A percentile compares a stretch with the other conserved stretches of the same genome.
These are phyloP conservation scores for Malus hybrid DNA, from an alignment of 331 rosid species.

Conservation along the genomic window DNA sequence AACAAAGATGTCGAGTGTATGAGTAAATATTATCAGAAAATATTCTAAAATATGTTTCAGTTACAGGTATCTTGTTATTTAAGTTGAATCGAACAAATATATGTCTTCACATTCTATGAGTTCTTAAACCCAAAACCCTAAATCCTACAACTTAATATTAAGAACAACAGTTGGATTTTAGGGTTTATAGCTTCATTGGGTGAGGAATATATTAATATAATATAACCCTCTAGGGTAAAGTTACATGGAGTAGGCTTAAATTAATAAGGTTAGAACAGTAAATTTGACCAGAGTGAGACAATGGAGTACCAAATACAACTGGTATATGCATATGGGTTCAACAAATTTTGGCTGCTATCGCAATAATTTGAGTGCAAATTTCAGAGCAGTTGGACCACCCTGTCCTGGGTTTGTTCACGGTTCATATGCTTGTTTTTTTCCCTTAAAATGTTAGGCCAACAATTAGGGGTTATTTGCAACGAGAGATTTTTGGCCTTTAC, in stretches of 20 bases:
- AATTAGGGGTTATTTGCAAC: background rate
- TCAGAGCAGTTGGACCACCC: conserved; percentile 3
- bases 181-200: no score
- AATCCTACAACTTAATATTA: no score
- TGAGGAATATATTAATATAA: no score
- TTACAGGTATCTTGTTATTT: no score
- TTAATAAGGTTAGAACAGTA: background rate
- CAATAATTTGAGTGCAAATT: conserved; percentile 4
- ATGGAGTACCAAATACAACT: background rate
- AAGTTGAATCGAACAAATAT: no score
- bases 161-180: no score
- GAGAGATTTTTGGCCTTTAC: background rate
- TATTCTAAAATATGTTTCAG: no score
- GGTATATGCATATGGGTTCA: background rate
- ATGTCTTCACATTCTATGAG: no score
- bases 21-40: no score
- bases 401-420: background rate
- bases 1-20: no score
- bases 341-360: conserved; percentile 3
- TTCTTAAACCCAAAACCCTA: no score
- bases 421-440: background rate
- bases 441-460: background rate
- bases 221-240: background rate
- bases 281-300: background rate
- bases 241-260: background rate